Evolutionary conservation across 768 basidiomycete genomes (phyloP).

Genomic region (Russula griseocarnosa): DNA sequence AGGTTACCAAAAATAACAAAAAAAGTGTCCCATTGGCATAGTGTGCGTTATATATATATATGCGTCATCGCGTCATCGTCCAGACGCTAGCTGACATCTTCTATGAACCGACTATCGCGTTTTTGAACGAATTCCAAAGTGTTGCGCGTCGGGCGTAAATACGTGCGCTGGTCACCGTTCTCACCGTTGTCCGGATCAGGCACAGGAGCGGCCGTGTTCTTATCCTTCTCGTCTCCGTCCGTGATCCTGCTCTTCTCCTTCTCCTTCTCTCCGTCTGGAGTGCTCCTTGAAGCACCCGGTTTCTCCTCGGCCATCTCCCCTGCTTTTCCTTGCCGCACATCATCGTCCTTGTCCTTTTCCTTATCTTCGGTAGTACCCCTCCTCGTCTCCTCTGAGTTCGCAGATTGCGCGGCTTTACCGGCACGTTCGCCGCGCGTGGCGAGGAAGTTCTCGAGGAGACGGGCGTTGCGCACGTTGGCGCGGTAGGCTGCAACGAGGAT

Average conservation of each 20-base stretch:
- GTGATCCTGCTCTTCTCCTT: background rate
- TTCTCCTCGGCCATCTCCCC: background rate
- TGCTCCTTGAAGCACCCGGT: background rate
- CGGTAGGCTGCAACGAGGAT: constrained; percentile 73
- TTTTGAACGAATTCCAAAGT: background rate
- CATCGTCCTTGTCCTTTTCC: background rate
- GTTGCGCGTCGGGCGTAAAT: background rate
- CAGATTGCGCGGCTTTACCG: background rate
- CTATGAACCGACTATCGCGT: constrained; percentile 27
- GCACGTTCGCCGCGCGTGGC: constrained; percentile 53
- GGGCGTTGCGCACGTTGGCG: constrained; percentile 86
- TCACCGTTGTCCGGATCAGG: background rate
- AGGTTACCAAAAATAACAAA: background rate
- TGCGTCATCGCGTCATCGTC: no score
- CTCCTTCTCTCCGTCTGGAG: background rate
- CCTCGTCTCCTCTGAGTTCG: background rate
- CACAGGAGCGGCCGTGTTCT: background rate
- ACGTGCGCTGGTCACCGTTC: background rate
- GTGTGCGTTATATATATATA: background rate
- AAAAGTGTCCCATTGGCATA: background rate
- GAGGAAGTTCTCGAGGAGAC: constrained; percentile 79
- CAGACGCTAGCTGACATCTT: constrained; percentile 13
- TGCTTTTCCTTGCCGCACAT: background rate
- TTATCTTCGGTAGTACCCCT: background rate
- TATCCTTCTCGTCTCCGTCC: background rate